phyloP scores from a whole-genome alignment of 2,329 filamentous ascomycete genomes.

The Aureobasidium sp. region DNA sequence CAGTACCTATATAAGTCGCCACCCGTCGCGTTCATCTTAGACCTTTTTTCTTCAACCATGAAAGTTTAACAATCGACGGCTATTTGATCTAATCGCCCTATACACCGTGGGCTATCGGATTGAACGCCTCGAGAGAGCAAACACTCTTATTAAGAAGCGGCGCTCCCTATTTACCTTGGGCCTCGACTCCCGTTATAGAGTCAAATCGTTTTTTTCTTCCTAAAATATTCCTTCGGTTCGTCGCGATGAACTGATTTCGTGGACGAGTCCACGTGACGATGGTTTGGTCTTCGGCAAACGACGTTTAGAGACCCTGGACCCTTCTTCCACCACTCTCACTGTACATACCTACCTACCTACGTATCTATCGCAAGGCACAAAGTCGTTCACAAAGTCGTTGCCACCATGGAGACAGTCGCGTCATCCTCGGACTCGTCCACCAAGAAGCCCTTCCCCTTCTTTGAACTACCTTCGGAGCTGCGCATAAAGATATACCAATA shows the following conservation, averaged over 20 bases:
- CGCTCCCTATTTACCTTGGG: not conserved
- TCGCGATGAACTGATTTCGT: conserved; percentile 5
- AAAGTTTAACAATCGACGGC: too few species aligned
- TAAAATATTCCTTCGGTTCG: too few species aligned
- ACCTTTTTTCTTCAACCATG: not conserved
- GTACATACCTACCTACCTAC: conserved; percentile 8
- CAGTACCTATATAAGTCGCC: too few species aligned
- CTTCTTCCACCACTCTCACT: not conserved
- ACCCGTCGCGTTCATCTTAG: too few species aligned
- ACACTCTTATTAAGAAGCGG: conserved; percentile 2
- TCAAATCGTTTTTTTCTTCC: not conserved
- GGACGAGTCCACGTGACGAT: conserved; percentile 9
- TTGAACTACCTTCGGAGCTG: conserved; percentile 60
- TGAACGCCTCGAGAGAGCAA: conserved; percentile 6
- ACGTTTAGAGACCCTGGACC: not conserved
- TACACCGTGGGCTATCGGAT: conserved; percentile 3
- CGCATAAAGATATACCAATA: conserved; percentile 60
- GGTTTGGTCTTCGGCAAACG: not conserved
- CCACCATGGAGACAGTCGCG: conserved; percentile 1
- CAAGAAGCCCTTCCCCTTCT: conserved; percentile 50
- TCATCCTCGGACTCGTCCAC: conserved; percentile 3
- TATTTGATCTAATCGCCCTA: conserved; percentile 4
- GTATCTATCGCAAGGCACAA: not conserved
- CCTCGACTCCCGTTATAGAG: not conserved
- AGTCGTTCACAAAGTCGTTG: not conserved